Conservation (phyloP, 768 basidiomycete genomes). For the Serpula lacrymans region DNA sequence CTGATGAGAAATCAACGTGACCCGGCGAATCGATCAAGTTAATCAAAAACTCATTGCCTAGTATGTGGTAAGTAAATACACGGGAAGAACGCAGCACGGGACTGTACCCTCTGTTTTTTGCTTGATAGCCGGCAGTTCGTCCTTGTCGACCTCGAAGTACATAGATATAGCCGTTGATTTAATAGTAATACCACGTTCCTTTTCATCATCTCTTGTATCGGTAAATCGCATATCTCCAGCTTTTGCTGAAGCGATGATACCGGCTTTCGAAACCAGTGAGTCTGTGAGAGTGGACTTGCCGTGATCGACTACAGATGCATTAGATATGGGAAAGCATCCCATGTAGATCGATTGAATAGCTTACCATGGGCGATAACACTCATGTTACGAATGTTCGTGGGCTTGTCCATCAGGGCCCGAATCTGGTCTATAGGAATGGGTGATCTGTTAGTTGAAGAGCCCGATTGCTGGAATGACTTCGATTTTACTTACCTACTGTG, state of each 20-base stretch:
- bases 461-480: not conserved
- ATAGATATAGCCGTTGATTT: slow-evolving; percentile 99
- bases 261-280: slow-evolving; percentile 98
- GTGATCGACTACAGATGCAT: slow-evolving; percentile 77
- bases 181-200: slow-evolving; percentile 99
- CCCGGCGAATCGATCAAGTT: slow-evolving; percentile 99
- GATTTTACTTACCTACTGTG: slow-evolving; percentile 66
- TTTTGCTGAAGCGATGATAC: slow-evolving; percentile 94
- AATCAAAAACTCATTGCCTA: slow-evolving; percentile 96
- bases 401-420: slow-evolving; percentile 81
- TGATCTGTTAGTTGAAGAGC: slow-evolving; percentile 11
- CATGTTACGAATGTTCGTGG: slow-evolving; percentile 95
- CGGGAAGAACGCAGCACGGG: slow-evolving; percentile 8
- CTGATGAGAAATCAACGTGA: slow-evolving; percentile 99
- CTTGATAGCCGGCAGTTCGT: slow-evolving; percentile 78
- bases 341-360: slow-evolving; percentile 23
- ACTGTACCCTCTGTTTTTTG: slow-evolving; percentile 88
- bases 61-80: slow-evolving; percentile 5
- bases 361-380: slow-evolving; percentile 88
- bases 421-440: slow-evolving; percentile 64
- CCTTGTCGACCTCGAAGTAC: slow-evolving; percentile 96
- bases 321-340: slow-evolving; percentile 16
- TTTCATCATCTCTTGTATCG: slow-evolving; percentile 96
- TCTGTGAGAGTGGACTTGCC: slow-evolving; percentile 99
- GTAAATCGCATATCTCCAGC: slow-evolving; percentile 97